Evolutionary conservation across 257 asterid genomes (phyloP).

Genomic region (Nicotiana obtusifolia): DNA sequence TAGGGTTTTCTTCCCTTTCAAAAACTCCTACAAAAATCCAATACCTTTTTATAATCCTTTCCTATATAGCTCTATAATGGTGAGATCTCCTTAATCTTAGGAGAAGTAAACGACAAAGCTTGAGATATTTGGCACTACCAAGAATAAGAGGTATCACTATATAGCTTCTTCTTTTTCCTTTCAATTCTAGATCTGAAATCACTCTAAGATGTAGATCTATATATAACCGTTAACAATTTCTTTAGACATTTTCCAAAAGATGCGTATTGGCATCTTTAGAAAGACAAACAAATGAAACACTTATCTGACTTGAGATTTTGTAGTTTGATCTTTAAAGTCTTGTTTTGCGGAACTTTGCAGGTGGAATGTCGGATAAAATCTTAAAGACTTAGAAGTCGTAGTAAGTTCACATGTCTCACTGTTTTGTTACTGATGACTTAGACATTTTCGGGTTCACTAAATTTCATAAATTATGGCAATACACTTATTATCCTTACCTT

Average conservation of each 20-base stretch:
- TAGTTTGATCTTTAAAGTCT: not conserved
- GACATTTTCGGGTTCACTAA: too few relatives aligned
- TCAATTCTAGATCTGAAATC: not conserved
- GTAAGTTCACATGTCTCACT: not conserved
- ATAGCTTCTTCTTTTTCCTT: not conserved
- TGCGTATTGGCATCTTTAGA: not conserved
- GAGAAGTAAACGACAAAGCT: not conserved
- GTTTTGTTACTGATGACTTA: not conserved
- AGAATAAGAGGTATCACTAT: not conserved
- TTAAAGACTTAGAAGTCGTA: not conserved
- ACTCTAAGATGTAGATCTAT: not conserved
- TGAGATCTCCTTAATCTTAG: not conserved
- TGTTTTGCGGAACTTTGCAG: conserved; percentile 10
- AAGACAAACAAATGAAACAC: not conserved
- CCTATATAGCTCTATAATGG: not conserved
- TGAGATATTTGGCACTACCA: not conserved
- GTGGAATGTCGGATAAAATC: conserved; percentile 8
- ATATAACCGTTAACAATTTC: not conserved
- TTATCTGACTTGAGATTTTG: not conserved
- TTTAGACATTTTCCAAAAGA: not conserved
- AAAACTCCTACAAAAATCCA: too few relatives aligned
- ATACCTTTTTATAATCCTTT: too few relatives aligned
- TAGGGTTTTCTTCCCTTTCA: conserved; percentile 7
- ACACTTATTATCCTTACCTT: too few relatives aligned
- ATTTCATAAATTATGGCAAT: too few relatives aligned